phyloP scores from a whole-genome alignment of 2,329 filamentous ascomycete genomes.

The Macrophomina pseudophaseolina region DNA sequence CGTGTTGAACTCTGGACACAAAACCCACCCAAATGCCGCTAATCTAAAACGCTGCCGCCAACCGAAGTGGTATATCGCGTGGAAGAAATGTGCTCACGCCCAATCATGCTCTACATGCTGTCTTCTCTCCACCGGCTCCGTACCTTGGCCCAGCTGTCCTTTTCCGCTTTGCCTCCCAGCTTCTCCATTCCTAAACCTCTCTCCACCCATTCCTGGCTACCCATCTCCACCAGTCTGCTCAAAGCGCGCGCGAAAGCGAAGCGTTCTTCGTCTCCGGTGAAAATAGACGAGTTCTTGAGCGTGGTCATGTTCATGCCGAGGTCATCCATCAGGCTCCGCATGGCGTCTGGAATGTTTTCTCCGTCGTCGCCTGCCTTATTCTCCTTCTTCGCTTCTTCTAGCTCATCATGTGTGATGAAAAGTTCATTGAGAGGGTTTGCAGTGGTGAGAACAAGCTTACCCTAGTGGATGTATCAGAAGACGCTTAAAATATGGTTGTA shows the following conservation, averaged over 20 bases:
- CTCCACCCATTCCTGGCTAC: constrained; percentile 93
- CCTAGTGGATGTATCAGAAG: constrained; percentile 57
- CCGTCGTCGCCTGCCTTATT: constrained; percentile 47
- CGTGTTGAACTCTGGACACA: neutral
- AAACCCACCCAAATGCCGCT: constrained; percentile 11
- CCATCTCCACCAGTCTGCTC: constrained; percentile 88
- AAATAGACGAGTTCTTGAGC: constrained; percentile 84
- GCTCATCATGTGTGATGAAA: constrained; percentile 42
- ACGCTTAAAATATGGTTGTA: neutral
- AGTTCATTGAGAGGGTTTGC: constrained; percentile 72
- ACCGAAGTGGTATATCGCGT: constrained; percentile 19
- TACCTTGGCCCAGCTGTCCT: constrained; percentile 68
- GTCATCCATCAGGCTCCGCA: constrained; percentile 86
- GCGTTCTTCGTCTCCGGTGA: constrained; percentile 92
- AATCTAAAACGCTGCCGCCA: constrained; percentile 13
- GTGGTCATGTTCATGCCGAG: constrained; percentile 82
- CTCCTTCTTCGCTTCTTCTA: constrained; percentile 49
- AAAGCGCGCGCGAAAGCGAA: constrained; percentile 94
- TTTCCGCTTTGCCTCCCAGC: constrained; percentile 68
- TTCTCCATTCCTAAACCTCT: constrained; percentile 69
- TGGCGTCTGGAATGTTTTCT: constrained; percentile 66
- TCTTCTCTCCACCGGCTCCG: constrained; percentile 67
- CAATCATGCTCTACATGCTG: constrained; percentile 23
- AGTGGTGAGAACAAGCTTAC: constrained; percentile 93
- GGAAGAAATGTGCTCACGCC: constrained; percentile 2